A percentile compares a stretch with the other conserved stretches of the same genome.
These are phyloP conservation scores for Thermochaetoides dissita DNA, from an alignment of 2,329 filamentous ascomycete genomes.

Conservation along the genomic window DNA sequence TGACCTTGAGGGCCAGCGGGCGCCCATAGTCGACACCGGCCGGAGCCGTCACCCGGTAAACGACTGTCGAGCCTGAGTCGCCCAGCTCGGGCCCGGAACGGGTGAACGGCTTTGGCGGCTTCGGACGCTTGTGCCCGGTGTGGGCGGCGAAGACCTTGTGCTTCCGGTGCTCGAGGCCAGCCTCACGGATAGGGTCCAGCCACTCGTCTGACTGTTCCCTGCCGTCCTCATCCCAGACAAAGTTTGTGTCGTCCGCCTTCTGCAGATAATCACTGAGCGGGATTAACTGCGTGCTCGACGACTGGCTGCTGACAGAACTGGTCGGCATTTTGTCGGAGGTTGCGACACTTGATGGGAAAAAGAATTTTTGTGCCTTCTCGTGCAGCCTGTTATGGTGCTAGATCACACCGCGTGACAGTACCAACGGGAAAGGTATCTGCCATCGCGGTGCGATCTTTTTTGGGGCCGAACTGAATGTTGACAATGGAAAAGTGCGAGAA, in stretches of 20 bases:
- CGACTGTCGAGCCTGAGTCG: conserved; percentile 15
- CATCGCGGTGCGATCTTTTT: too few species aligned
- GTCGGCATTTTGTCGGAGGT: background rate
- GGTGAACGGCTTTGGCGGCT: conserved; percentile 11
- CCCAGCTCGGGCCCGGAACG: conserved; percentile 11
- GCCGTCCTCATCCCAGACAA: conserved; percentile 12
- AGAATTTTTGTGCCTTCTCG: background rate
- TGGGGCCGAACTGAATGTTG: too few species aligned
- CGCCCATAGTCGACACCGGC: conserved; percentile 10
- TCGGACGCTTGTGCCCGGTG: conserved; percentile 13
- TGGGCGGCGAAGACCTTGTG: conserved; percentile 16
- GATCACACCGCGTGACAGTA: too few species aligned
- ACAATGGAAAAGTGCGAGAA: too few species aligned
- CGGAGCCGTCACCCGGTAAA: conserved; percentile 13
- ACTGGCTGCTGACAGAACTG: conserved; percentile 5
- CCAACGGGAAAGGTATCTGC: too few species aligned
- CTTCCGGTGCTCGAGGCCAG: conserved; percentile 11
- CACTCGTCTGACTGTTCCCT: conserved; percentile 11
- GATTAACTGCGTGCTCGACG: conserved; percentile 10
- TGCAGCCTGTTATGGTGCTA: too few species aligned
- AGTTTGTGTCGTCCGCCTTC: conserved; percentile 9
- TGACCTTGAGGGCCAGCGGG: conserved; percentile 16
- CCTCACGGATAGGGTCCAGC: conserved; percentile 9
- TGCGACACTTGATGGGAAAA: background rate
- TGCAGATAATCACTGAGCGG: conserved; percentile 11